Evolutionary conservation across 805 yeast species (phyloP), one percentile per base, ranked within the genome.

Genomic region (Alloascoidea africana): DNA sequence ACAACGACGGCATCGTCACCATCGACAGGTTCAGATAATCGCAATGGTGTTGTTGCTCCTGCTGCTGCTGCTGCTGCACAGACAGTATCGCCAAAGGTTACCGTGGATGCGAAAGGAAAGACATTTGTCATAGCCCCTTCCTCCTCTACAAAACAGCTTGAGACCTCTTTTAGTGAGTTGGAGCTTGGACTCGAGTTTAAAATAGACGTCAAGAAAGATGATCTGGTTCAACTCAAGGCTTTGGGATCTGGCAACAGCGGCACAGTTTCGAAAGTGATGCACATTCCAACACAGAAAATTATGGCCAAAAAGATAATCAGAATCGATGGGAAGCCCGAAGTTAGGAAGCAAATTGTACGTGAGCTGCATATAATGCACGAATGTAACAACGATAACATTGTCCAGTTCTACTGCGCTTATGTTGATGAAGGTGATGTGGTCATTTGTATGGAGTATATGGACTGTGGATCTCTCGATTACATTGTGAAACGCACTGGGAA

Each of bases 161-260:
- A 45, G 30, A 52, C 51, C 36, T 44, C 52, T 1, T 48, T 55
- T 11, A 50, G 61, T 2, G 58, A 55, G 45, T 53, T 68, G 18
- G 73, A 71, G 44, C 49, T 72, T 3, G 73, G 77, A 1, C 59
- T 72, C 34, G 76, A 71, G 46, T 68, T 68, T 46, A 65, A 66
- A 38, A 56, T 69, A 30, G 64, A 67, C 37, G 62, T 76, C 35
- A 65, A 65, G 38, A 67, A 68, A 33, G 74, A 73, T 33, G 96
- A 91, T 50, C 57, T 91, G 17, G 71, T 86, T 13, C 72, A 76
- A 23, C 54, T 91, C 38, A 76, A 83, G 42, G 76, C 75, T 42
- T 64, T 91, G 37, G 99, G 99, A 5, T 69, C 84, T 18, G 99
- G 99, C 8, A 87, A 84, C 53, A 85, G 95, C 8, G 99, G 99